Evolutionary conservation across 164 flowering plant genomes (phyloP), one percentile per base, ranked within the genome.

Genomic region (Berberis thunbergii): DNA sequence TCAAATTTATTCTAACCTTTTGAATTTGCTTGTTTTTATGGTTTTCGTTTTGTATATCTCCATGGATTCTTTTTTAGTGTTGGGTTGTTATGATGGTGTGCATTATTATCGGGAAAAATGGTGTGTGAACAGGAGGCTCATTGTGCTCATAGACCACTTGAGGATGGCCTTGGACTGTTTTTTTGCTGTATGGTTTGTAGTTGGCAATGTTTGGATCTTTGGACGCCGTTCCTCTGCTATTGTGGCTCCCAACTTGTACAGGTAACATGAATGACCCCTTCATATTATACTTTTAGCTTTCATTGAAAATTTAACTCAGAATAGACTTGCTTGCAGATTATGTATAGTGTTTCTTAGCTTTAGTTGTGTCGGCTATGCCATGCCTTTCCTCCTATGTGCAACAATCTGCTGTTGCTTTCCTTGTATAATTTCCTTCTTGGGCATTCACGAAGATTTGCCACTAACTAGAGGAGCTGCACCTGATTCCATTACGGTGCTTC

Each of bases 351-450:
- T 88, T 76, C 92, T 94, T 71, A 81, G 87, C 50, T 75, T 94
- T 57, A 91, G 96, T 79, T 91, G 96, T 72, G 84, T 94, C 44
- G 98, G 97, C 4, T 94, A 94, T 64, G 98, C 97, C 7, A 88
- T 94, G 98, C 98, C 88, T 12, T 91, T 94, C 77, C 86, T 94
- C 66, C 75, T 91, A 43, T 94, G 96, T 72, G 86, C 94, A 58
- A 86, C 87, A 49, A 84, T 94, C 61, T 94, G 98, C 76, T 94
- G 97, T 77, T 94, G 98, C 83, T 74, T 91, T 69, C 98, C 98
- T 41, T 94, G 98, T 71, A 83, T 94, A 61, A 84, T 91, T 26
- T 87, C 97, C 6, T 56, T 84, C 54, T 83, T 88, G 58, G 96
- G 97, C 44, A 67, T 81, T 68, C 78, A 88, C 39, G 98, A 91